Base-by-base conservation (phyloP, 352 stramenopile species). In the Phytophthora fragariae region DNA sequence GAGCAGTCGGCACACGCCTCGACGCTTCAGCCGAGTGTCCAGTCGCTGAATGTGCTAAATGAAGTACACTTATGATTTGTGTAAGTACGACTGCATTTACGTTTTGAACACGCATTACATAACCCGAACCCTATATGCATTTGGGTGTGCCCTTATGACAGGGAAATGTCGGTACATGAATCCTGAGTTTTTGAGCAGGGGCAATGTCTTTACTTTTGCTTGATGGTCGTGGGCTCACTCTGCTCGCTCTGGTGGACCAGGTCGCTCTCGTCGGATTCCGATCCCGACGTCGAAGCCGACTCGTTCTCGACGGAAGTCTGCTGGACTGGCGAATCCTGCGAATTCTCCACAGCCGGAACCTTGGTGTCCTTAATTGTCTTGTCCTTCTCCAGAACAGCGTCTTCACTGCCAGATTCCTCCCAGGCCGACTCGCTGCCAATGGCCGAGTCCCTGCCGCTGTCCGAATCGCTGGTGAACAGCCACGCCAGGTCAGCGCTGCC, bases 331-430 rank as follows among this genome's bases (percentile, higher is more conserved):
- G 46, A 53, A n/a, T 29, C 14, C 19, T 47, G 8, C 0, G 41
- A n/a, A 14, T 49, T 31, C 31, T 61, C 37, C 31, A 19, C 41
- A 17, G n/a, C 41, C 2, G 55, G 21, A 14, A 17, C 31, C 33
- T 61, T 61, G 2, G 33, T 33, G 12, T n/a, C 33, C 33, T 61
- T 44, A 0, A 46, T 49, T 39, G 65, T 5, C 65, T 68, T 67
- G 29, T 31, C 55, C 55, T 71, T 71, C 5, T 35, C 53, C 11
- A 44, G 15, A 4, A 41, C 47, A 2, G 49, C 41, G 24, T 72
- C 57, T 29, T 68, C 66, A 15, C 57, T 72, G 33, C 57, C 24
- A 9, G 44, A 59, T 21, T 55, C 47, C 6, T 52, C 46, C 46
- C 14, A 52, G 46, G 46, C n/a, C 46, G 46, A 44, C 37, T 17